Percentiles rank a stretch among this genome's conserved stretches.
phyloP scores from a whole-genome alignment of 2,329 filamentous ascomycete species.

The Aureobasidium vineae region DNA sequence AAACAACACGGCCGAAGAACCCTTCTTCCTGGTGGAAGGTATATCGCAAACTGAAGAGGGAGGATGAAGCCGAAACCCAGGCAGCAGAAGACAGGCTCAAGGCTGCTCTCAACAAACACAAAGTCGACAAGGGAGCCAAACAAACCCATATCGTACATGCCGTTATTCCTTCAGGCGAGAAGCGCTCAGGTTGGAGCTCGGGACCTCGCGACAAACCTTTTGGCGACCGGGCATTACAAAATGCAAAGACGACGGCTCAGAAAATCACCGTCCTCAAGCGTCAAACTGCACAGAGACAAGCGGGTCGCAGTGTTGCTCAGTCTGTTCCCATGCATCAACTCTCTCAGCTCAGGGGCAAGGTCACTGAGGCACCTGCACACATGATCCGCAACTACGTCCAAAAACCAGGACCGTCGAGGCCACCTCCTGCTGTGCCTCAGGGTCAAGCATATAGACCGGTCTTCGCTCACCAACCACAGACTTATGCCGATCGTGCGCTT shows the following conservation, averaged over 20 bases:
- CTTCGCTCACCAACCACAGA: slow-evolving; percentile 4
- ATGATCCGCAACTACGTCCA: slow-evolving; percentile 53
- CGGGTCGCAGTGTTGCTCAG: slow-evolving; percentile 17
- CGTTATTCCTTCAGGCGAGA: slow-evolving; percentile 28
- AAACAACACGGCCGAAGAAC: slow-evolving; percentile 60
- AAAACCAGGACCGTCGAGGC: background rate
- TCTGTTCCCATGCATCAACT: slow-evolving; percentile 23
- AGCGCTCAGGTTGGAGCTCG: background rate
- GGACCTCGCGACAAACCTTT: slow-evolving; percentile 14
- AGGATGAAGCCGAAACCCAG: slow-evolving; percentile 41
- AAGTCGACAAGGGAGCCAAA: slow-evolving; percentile 55
- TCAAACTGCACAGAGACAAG: slow-evolving; percentile 13
- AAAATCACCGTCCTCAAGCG: slow-evolving; percentile 17
- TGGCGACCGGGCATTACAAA: slow-evolving; percentile 27
- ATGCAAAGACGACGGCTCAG: slow-evolving; percentile 28
- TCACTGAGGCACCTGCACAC: slow-evolving; percentile 52
- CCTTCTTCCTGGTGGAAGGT: slow-evolving; percentile 73
- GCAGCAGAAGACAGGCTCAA: slow-evolving; percentile 37
- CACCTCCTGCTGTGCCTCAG: background rate
- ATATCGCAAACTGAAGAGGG: slow-evolving; percentile 56
- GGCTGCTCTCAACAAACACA: slow-evolving; percentile 60
- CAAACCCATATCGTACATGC: slow-evolving; percentile 43
- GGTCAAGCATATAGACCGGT: slow-evolving; percentile 3
- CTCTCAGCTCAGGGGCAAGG: slow-evolving; percentile 30
- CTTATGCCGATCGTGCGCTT: slow-evolving; percentile 2